Evolutionary conservation across 345 rosid species (phyloP), one percentile per base, ranked within the genome.

Genomic region (Rhizophora mangle): DNA sequence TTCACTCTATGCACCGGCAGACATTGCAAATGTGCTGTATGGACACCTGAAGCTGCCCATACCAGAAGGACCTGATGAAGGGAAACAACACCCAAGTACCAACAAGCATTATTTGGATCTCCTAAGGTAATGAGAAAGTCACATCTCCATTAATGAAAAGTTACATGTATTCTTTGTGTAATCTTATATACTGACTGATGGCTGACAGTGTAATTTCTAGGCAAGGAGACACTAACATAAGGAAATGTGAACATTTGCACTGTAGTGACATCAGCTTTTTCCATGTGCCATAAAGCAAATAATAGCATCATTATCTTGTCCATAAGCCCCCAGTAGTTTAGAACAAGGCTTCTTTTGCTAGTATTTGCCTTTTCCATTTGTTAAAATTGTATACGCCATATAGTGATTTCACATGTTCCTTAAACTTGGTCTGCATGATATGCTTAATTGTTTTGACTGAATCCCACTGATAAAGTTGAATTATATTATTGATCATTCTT

Each of bases 51-150:
- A 91, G 82, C 87, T 91, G 80, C 89, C 96, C 31, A 66, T 91
- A 68, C 97, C 95, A 0, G 82, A 84, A 74, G 83, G 76, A 62
- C 76, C 73, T 29, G 67, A 64, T 68, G 87, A 85, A 81, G 97
- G 96, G 83, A 91, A 89, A 75, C 86, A 80, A 68, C 97, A 93
- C 82, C 96, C 90, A 10, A 93, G 98, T 67, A 91, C 98, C 18
- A 92, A 91, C 84, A 93, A 91, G 74, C 93, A 93, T 62, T 88
- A 90, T 79, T 80, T 93, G 82, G 95, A 88, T 76, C 75, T 89
- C 51, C 81, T 93, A 75, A 89, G 97, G 98, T 93, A 85, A 55
- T 54, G 20, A 36, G 63, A 56, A 29, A 22, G 59, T 6, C 46
- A 19, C 58, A 63, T 22, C 32, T 49, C 51, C 49, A 0, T 68